Evolutionary conservation across 768 basidiomycete species (phyloP), one percentile per base, ranked within the genome.

Genomic region (Mycena amicta): DNA sequence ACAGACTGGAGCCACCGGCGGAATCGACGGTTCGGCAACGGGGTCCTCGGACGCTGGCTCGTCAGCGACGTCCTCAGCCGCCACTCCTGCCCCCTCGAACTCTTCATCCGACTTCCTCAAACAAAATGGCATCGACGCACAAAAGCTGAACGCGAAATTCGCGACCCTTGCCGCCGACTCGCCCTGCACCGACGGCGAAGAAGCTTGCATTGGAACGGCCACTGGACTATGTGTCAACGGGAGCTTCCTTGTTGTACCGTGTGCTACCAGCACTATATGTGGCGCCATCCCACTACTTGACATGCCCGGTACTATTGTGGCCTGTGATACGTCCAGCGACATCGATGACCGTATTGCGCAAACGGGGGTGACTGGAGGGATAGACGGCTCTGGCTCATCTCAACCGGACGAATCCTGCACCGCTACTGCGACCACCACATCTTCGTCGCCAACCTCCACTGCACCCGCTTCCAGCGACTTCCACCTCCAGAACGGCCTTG

Each of bases 191-290:
- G 64, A 49, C 26, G 47, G 27, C 8, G 47, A 49, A 28, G 60
- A 73, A 26, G 83, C 81, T 1, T 85, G 84, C 62, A 61, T 83
- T n/a, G 63, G 70, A 51, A 65, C 66, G 27, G 57, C 70, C 8
- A 79, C 85, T 39, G 82, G 82, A 4, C 80, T 80, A 58, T 85
- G 85, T 60, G 80, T 78, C 23, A 68, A 65, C 30, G 82, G 81
- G 40, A 65, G 67, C 46, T 77, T 75, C 59, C 70, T 67, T 20
- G 58, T 64, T 23, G 71, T 67, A 6, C 46, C 65, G 16, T 77
- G 76, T 53, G 68, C 62, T 1, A 62, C 55, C 2, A 62, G 67
- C 5, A 59, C 70, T 20, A 68, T 65, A 25, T 80, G 79, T 53
- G 70, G 70, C 22, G 76, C 76, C 16, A 70, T 80, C 33, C 33